Evolutionary conservation across 176 grass and related monocot genomes (phyloP), one percentile per base, ranked within the genome.

Genomic region (Otatea glauca): DNA sequence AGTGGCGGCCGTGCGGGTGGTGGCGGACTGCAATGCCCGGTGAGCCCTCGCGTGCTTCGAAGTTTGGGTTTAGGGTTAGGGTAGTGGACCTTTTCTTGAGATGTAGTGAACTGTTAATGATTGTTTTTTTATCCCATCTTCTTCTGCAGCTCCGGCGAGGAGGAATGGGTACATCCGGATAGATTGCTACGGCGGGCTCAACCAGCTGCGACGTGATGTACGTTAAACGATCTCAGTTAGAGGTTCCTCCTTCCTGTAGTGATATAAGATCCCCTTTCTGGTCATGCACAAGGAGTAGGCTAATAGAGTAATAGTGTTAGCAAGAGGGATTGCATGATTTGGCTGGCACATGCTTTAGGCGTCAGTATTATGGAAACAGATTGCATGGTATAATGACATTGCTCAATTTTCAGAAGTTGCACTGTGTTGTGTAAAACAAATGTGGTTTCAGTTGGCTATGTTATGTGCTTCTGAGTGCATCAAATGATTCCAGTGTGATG

Each of bases 201-300:
- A 99, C 84, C 97, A 99, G 81, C 91, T 99, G 86, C 89, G 97
- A 89, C 97, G 93, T 77, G 97, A 94, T 94, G 93, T 99, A 90
- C 24, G 93, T 87, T 90, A 82, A 90, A 39, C 39, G 14, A 69
- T 83, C 83, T 72, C 64, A 39, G 39, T 65, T 89, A 70, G 83
- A 67, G 62, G 51, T 94, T 75, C 8, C 63, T 75, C 59, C 81
- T 78, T 86, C 81, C 24, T 84, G 55, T 43, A 43, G 35, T 63
- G 44, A 32, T 18, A 65, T 72, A 17, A 15, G 54, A 78, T 55
- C 20, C 7, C 27, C 45, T 65, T 73, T 18, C 5, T 72, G 59
- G 34, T 24, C 34, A 25, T 39, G 35, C 68, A 51, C 29, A 25
- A 72, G 39, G 39, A 72, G 8, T 65, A 65, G 35, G 16, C n/a